Conservation (phyloP, 306 rosid genomes). For the Trifolium fragiferum region DNA sequence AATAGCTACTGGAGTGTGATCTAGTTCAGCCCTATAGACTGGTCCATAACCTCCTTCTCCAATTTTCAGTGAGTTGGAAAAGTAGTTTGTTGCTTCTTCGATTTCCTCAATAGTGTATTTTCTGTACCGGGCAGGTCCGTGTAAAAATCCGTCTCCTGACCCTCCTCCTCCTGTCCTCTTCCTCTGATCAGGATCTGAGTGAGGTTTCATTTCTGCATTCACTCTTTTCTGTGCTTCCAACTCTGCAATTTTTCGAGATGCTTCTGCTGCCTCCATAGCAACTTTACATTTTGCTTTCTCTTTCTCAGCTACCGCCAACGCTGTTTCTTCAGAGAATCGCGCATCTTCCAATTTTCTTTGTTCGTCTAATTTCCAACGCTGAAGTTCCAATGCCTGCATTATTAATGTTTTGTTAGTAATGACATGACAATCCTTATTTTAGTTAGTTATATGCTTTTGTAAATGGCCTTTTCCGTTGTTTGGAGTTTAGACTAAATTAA, state of each 20-base stretch:
- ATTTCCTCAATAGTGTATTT: slow-evolving; percentile 71
- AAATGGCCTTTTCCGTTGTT: too few relatives aligned
- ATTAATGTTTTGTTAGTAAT: neutral
- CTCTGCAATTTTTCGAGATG: slow-evolving; percentile 59
- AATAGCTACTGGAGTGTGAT: slow-evolving; percentile 81
- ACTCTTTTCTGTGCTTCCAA: slow-evolving; percentile 67
- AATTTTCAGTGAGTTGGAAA: slow-evolving; percentile 55
- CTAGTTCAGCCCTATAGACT: slow-evolving; percentile 68
- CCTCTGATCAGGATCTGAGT: slow-evolving; percentile 49
- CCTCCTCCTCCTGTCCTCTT: neutral
- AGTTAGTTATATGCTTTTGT: too few relatives aligned
- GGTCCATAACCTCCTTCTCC: slow-evolving; percentile 98
- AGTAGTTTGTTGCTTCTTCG: slow-evolving; percentile 65
- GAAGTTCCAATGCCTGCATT: slow-evolving; percentile 70
- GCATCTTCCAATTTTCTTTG: slow-evolving; percentile 62
- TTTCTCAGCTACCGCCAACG: slow-evolving; percentile 61
- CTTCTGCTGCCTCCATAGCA: slow-evolving; percentile 74
- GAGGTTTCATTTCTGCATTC: slow-evolving; percentile 51
- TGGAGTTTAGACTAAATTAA: neutral
- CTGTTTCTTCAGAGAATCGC: slow-evolving; percentile 59
- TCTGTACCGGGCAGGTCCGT: slow-evolving; percentile 59
- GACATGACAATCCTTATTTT: neutral
- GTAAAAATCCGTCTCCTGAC: slow-evolving; percentile 16
- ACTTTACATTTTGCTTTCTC: slow-evolving; percentile 66
- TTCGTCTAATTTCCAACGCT: slow-evolving; percentile 75